Evolutionary conservation across 352 stramenopile species (phyloP).

Genomic region (Peronospora farinosa): DNA sequence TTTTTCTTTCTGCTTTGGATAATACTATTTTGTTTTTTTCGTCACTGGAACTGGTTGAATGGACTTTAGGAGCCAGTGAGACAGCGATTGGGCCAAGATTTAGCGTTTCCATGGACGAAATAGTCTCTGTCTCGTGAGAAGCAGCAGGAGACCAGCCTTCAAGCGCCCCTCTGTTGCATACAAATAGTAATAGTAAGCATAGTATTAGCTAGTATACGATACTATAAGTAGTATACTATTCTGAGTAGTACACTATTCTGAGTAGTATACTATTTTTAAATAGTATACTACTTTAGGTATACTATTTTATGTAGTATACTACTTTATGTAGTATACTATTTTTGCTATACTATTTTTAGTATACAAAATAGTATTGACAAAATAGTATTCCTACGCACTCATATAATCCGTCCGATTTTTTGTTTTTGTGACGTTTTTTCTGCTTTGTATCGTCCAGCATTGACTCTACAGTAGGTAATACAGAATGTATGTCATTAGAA

Average conservation of each 20-base stretch:
- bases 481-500: neutral
- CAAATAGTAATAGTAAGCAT: conserved; percentile 7
- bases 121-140: conserved; percentile 5
- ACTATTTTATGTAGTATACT: too few relatives aligned
- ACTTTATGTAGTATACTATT: too few relatives aligned
- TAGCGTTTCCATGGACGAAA: conserved; percentile 47
- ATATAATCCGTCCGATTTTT: conserved; percentile 26
- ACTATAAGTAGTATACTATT: neutral
- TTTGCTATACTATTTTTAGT: too few relatives aligned
- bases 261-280: neutral
- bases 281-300: too few relatives aligned
- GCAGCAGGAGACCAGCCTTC: conserved; percentile 62
- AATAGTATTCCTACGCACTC: conserved; percentile 20
- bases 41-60: neutral
- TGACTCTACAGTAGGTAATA: conserved; percentile 18
- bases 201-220: neutral
- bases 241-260: neutral
- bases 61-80: neutral
- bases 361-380: too few relatives aligned
- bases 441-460: conserved; percentile 32
- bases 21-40: conserved; percentile 37
- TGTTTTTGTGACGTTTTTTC: conserved; percentile 26
- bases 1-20: conserved; percentile 65
- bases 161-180: conserved; percentile 35
- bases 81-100: conserved; percentile 32